Percentiles rank a stretch among this genome's conserved stretches.
These are phyloP conservation scores for Puccinia novopanici DNA, from an alignment of 1,284 basidiomycete genomes.

Conservation along the genomic window DNA sequence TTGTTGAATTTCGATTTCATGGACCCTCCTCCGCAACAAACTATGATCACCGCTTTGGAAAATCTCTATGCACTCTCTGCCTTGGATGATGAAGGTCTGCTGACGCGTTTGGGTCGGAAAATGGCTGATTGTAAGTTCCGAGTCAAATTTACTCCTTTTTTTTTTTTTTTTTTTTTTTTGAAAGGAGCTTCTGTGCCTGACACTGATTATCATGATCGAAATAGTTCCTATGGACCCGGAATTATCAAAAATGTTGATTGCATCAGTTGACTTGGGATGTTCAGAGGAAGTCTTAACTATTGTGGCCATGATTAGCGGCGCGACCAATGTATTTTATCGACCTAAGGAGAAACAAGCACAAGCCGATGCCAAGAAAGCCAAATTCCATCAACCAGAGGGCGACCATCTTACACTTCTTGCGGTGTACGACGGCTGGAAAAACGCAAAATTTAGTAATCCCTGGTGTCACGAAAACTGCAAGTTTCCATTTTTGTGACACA, in stretches of 20 bases:
- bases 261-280: slow-evolving; percentile 90
- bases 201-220: neutral
- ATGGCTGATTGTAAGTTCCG: slow-evolving; percentile 75
- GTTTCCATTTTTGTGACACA: too few relatives aligned
- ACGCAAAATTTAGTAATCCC: slow-evolving; percentile 74
- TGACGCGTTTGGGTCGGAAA: slow-evolving; percentile 91
- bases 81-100: slow-evolving; percentile 89
- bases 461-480: slow-evolving; percentile 51
- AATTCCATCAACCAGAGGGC: slow-evolving; percentile 94
- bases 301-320: slow-evolving; percentile 88
- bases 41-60: slow-evolving; percentile 86
- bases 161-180: slow-evolving; percentile 4
- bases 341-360: slow-evolving; percentile 99
- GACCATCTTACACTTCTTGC: slow-evolving; percentile 92
- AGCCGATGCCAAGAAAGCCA: slow-evolving; percentile 97
- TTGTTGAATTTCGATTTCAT: slow-evolving; percentile 98
- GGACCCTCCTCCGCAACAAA: slow-evolving; percentile 95
- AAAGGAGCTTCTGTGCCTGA: neutral
- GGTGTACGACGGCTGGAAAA: slow-evolving; percentile 98
- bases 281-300: slow-evolving; percentile 96
- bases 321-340: slow-evolving; percentile 93
- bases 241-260: slow-evolving; percentile 95
- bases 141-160: too few relatives aligned
- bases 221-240: slow-evolving; percentile 92
- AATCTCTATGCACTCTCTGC: slow-evolving; percentile 91